These are phyloP conservation scores for Monilinia laxa DNA, from an alignment of 2,329 filamentous ascomycete species.

Conservation along the genomic window DNA sequence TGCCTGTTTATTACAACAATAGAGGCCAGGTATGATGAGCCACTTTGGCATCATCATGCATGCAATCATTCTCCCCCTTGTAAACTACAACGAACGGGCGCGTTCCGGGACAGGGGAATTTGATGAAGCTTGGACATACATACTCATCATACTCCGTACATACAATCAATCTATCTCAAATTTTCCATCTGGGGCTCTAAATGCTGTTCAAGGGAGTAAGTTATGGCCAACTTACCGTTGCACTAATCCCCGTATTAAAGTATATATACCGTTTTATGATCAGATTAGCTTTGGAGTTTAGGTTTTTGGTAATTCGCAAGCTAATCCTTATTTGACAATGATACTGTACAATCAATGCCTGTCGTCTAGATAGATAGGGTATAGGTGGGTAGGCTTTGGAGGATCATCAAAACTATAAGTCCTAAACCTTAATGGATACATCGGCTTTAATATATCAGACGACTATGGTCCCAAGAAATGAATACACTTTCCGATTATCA, in stretches of 20 bases:
- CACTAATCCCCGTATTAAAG: background rate
- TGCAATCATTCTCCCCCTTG: constrained; percentile 21
- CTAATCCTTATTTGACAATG: background rate
- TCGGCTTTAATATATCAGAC: background rate
- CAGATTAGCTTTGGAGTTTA: background rate
- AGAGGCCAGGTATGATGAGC: constrained; percentile 27
- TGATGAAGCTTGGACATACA: constrained; percentile 28
- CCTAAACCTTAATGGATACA: background rate
- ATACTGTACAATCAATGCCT: background rate
- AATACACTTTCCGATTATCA: background rate
- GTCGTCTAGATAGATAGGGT: too few species aligned
- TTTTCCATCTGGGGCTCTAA: background rate
- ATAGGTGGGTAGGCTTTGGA: too few species aligned
- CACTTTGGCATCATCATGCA: constrained; percentile 34
- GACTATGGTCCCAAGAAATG: background rate
- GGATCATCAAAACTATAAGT: background rate
- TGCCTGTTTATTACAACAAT: constrained; percentile 21
- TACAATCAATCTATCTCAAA: too few species aligned
- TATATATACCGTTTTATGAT: background rate
- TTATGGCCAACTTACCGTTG: background rate
- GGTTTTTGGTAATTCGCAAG: background rate
- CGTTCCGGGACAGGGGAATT: constrained; percentile 22
- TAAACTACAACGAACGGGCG: constrained; percentile 17
- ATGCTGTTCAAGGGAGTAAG: background rate
- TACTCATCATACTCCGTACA: constrained; percentile 5